Evolutionary conservation across 1,139 yeast genomes (phyloP), one percentile per base, ranked within the genome.

Genomic region (Meyerozyma carpophila): DNA sequence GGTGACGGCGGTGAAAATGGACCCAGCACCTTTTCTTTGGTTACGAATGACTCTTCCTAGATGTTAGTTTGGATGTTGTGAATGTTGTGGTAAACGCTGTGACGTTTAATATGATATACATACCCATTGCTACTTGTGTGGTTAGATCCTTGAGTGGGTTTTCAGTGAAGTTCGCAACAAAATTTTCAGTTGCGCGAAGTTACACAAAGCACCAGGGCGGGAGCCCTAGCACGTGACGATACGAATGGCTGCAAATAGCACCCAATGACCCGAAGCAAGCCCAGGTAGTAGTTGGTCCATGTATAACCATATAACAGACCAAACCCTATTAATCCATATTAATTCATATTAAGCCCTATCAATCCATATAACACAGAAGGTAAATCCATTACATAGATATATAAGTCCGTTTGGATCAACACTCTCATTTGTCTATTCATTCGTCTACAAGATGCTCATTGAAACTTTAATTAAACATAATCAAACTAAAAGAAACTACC

Each of bases 11-110:
- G 95, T 87, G 90, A 94, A 94, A 84, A 94, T 90, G 70, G 98
- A 91, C 73, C 98, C 98, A 79, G 97, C 98, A 85, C 98, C 98
- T 82, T 94, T 94, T 89, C 99, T 91, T 87, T 94, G 98, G 85
- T 94, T 93, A 82, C 98, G 95, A 83, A 94, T 94, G 81, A 94
- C 99, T 86, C 98, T 93, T 88, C 98, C 98, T 85, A 70, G 28
- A 24, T 44, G 54, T 52, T 53, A 50, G 54, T 52, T 47, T n/a
- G 13, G 41, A 20, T 20, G 25, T 31, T 7, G 5, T 13, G 34
- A 27, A 7, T 27, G 24, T n/a, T n/a, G 13, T 27, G 29, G 29
- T 7, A 11, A 11, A n/a, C 13, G 29, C 13, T 11, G 2, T 16
- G 10, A 10, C 21, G 8, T 32, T 9, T 2, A 32, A 14, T 10